Percentiles rank a stretch among this genome's conserved stretches.
phyloP scores from a whole-genome alignment of 192 early-diverging fungal species.

The Entophlyctis luteolus region DNA sequence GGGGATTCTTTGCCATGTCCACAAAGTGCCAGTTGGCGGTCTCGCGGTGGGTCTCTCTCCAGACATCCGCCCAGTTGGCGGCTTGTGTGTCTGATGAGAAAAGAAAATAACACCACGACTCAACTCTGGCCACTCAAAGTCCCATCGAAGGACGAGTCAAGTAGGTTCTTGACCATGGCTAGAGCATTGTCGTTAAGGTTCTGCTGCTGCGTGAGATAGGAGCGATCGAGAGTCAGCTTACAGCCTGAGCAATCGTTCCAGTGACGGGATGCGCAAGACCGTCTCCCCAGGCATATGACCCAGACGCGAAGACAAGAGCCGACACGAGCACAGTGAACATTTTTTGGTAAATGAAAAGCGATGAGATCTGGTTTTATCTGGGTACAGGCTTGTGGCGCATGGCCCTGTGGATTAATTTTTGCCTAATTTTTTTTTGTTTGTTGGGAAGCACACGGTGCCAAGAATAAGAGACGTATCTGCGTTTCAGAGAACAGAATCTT shows the following conservation, averaged over 20 bases:
- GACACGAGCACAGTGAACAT: no score
- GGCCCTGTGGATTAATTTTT: no score
- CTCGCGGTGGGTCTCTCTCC: neutral
- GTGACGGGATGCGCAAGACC: conserved; percentile 1
- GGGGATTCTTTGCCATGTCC: neutral
- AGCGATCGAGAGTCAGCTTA: neutral
- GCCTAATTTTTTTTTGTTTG: no score
- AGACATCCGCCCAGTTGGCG: conserved; percentile 19
- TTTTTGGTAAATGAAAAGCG: no score
- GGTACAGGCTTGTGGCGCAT: no score
- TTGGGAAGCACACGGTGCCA: no score
- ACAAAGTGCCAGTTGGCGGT: conserved; percentile 11
- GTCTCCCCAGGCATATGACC: conserved; percentile 1
- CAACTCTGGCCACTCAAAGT: neutral
- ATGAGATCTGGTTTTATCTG: no score
- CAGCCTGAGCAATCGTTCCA: conserved; percentile 8
- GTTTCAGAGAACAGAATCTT: no score
- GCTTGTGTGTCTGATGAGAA: no score
- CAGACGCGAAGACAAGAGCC: neutral
- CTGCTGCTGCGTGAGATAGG: neutral
- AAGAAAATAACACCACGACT: no score
- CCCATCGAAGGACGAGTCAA: neutral
- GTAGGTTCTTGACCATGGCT: neutral
- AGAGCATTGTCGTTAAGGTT: conserved; percentile 5
- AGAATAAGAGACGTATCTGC: no score